Evolutionary conservation across 768 basidiomycete genomes (phyloP), one percentile per base, ranked within the genome.

Genomic region (Suillus placidus): DNA sequence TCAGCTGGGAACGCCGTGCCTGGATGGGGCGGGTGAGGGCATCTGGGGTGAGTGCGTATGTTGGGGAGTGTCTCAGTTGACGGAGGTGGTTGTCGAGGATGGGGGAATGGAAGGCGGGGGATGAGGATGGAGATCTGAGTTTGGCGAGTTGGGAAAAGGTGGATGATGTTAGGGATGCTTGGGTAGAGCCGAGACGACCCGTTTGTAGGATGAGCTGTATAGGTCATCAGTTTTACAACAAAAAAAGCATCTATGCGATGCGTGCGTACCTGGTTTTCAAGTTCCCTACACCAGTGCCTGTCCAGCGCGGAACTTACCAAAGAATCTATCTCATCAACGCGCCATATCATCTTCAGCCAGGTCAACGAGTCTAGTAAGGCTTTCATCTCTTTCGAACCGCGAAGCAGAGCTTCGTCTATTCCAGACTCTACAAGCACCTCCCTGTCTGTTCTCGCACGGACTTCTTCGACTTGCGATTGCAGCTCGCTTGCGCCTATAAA

Each of bases 191-290:
- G 13, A 93, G 79, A 32, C 83, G 80, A 16, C 92, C 91, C 1
- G 88, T 83, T 63, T 91, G 85, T 58, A 88, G 81, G 45, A 88
- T 81, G 43, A 93, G 80, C 91, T 92, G 63, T n/a, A 63, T n/a
- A 58, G 58, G 40, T 3, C 13, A 47, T 62, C 2, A 63, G 23
- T 8, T 13, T 37, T 12, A 37, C 64, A 23, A 49, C 9, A 37
- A 47, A 38, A 45, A 61, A 34, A 20, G n/a, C 16, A 60, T 58
- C 40, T 23, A 37, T 32, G 30, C 61, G 34, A 35, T 34, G 35
- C 62, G 26, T 30, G 70, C 71, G 10, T 65, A 86, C 88, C 78
- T 84, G 79, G 71, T 79, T 78, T 70, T 89, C 85, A 20, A 89
- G 76, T 2, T 79, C 81, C 67, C 74, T 77, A 52, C 80, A 82